These are phyloP conservation scores for Sclerotiophoma versabilis DNA, from an alignment of 2,329 filamentous ascomycete genomes.

Conservation along the genomic window DNA sequence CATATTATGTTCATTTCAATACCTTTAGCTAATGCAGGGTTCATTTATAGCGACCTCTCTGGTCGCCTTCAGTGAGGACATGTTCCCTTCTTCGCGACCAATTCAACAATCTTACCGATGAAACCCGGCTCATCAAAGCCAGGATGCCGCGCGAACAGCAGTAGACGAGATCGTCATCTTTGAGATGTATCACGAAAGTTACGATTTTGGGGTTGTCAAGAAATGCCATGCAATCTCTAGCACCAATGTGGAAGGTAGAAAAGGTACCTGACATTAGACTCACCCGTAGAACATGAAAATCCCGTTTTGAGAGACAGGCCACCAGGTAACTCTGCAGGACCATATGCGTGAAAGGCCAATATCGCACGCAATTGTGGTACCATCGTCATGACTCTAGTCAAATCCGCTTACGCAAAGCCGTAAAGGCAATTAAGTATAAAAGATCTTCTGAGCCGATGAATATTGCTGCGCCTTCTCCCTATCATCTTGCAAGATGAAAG, in stretches of 20 bases:
- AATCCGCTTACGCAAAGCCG: neutral
- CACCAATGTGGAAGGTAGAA: conserved; percentile 12
- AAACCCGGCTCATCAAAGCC: neutral
- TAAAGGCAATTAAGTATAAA: neutral
- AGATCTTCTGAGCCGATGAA: too few species aligned
- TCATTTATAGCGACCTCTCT: neutral
- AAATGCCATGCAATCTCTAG: conserved; percentile 18
- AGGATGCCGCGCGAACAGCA: neutral
- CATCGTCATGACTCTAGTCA: neutral
- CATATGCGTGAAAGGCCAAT: neutral
- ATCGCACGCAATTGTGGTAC: conserved; percentile 13
- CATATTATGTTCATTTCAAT: neutral
- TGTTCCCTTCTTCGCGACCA: too few species aligned
- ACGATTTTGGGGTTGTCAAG: conserved; percentile 9
- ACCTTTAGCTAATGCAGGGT: too few species aligned
- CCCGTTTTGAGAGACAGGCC: neutral
- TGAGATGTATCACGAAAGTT: conserved; percentile 8
- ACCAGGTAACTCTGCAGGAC: neutral
- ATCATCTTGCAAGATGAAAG: conserved; percentile 4
- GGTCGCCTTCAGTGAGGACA: neutral
- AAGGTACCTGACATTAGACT: conserved; percentile 8
- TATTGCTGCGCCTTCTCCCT: neutral
- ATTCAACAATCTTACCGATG: neutral
- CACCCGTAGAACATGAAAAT: neutral
- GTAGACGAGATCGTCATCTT: conserved; percentile 16